These are phyloP conservation scores for Colletotrichum liaoningense DNA, from an alignment of 2,329 filamentous ascomycete species.

Conservation along the genomic window DNA sequence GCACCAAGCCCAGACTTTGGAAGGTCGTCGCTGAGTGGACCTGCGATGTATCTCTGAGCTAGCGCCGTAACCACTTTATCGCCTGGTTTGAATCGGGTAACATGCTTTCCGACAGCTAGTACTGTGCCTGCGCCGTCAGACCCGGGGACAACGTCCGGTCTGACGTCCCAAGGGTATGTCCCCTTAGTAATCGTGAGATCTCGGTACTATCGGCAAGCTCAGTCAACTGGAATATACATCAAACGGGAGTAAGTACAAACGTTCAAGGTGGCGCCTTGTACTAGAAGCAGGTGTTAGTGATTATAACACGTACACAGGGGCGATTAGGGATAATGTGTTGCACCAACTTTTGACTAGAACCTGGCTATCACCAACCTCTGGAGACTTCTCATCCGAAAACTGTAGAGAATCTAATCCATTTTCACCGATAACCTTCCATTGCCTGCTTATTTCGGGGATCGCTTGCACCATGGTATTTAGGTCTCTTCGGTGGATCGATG, in stretches of 20 bases:
- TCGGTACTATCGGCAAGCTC: conserved; percentile 21
- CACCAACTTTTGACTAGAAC: conserved; percentile 29
- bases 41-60: conserved; percentile 45
- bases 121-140: conserved; percentile 66
- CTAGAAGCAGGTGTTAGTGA: conserved; percentile 43
- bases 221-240: background rate
- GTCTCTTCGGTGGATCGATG: background rate
- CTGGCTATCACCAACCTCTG: conserved; percentile 25
- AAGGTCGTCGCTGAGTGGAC: conserved; percentile 48
- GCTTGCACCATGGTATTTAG: no score
- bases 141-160: conserved; percentile 41
- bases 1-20: conserved; percentile 50
- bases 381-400: conserved; percentile 5
- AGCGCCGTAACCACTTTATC: conserved; percentile 59
- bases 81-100: conserved; percentile 60
- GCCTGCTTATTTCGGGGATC: background rate
- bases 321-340: conserved; percentile 59
- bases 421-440: conserved; percentile 22
- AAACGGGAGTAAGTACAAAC: background rate
- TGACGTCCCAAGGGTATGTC: conserved; percentile 41
- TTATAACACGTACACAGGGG: conserved; percentile 56
- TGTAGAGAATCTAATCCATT: conserved; percentile 14
- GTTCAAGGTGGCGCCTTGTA: conserved; percentile 27
- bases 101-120: conserved; percentile 57
- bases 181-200: conserved; percentile 44